A percentile compares a stretch with the other conserved stretches of the same genome.
phyloP scores from a whole-genome alignment of 2,329 filamentous ascomycete species.

The Coniella vitis region DNA sequence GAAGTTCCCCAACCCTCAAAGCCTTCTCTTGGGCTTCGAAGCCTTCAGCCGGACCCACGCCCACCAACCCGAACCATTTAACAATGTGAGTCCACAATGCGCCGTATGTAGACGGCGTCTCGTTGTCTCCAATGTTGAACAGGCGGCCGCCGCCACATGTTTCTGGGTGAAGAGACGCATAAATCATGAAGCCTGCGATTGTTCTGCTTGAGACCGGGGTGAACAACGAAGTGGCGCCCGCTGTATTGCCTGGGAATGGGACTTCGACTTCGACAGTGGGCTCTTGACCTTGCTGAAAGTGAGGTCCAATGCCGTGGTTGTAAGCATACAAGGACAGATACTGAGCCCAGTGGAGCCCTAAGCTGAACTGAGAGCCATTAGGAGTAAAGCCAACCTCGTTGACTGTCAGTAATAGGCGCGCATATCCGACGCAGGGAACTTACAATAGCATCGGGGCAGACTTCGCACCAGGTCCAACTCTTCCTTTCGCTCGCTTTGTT shows the following conservation, averaged over 20 bases:
- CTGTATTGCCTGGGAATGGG: background rate
- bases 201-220: constrained; percentile 27
- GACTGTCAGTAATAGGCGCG: too few relatives aligned
- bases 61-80: constrained; percentile 28
- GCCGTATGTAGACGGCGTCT: constrained; percentile 22
- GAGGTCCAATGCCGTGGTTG: too few relatives aligned
- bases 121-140: constrained; percentile 27
- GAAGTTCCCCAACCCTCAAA: too few relatives aligned
- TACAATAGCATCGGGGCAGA: constrained; percentile 32
- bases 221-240: constrained; percentile 17
- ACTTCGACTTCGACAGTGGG: constrained; percentile 16
- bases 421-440: too few relatives aligned
- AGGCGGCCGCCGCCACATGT: constrained; percentile 23
- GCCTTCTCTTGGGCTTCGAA: background rate
- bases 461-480: constrained; percentile 31
- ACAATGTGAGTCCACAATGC: constrained; percentile 27
- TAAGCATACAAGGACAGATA: constrained; percentile 30
- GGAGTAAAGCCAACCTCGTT: constrained; percentile 35
- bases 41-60: constrained; percentile 22
- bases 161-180: constrained; percentile 24
- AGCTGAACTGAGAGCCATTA: constrained; percentile 28
- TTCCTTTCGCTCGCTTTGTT: constrained; percentile 22
- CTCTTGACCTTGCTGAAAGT: too few relatives aligned
- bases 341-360: constrained; percentile 34
- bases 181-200: constrained; percentile 25